phyloP scores from a whole-genome alignment of 2,329 filamentous ascomycete species.

The Cladosporium sp. region DNA sequence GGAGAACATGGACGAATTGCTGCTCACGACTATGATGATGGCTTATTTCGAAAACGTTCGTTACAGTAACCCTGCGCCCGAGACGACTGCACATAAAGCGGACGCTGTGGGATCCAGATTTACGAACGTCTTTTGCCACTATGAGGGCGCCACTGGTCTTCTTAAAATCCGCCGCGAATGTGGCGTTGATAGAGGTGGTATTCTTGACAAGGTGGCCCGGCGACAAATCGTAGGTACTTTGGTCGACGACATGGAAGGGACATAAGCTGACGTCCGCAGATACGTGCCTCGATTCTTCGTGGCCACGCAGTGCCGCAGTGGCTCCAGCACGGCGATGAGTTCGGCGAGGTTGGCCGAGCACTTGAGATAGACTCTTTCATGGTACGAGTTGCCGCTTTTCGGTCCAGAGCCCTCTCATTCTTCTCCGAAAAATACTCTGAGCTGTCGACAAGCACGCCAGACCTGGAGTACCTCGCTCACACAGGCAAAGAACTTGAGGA shows the following conservation, averaged over 20 bases:
- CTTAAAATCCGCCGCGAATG: constrained; percentile 17
- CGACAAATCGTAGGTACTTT: constrained; percentile 1
- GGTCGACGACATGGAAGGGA: background rate
- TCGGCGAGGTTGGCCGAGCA: constrained; percentile 14
- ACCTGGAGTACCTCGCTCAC: constrained; percentile 9
- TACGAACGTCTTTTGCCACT: constrained; percentile 18
- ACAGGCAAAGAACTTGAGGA: constrained; percentile 4
- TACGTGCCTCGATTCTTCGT: constrained; percentile 15
- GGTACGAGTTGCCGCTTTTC: constrained; percentile 11
- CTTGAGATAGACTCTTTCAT: constrained; percentile 15
- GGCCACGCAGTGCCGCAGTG: constrained; percentile 12
- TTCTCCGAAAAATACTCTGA: background rate
- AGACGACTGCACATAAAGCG: background rate
- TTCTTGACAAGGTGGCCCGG: constrained; percentile 5
- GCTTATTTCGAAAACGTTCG: constrained; percentile 18
- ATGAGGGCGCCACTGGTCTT: constrained; percentile 21
- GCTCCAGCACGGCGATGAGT: constrained; percentile 14
- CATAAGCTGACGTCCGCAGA: constrained; percentile 14
- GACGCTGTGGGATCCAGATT: constrained; percentile 6
- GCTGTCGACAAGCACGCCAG: constrained; percentile 1
- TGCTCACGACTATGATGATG: constrained; percentile 24
- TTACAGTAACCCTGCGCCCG: constrained; percentile 3
- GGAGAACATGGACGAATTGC: constrained; percentile 21
- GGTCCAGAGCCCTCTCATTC: constrained; percentile 8
- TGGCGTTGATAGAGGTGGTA: constrained; percentile 9